Evolutionary conservation across 176 grass and related monocot genomes (phyloP).

Genomic region (Zizania latifolia): DNA sequence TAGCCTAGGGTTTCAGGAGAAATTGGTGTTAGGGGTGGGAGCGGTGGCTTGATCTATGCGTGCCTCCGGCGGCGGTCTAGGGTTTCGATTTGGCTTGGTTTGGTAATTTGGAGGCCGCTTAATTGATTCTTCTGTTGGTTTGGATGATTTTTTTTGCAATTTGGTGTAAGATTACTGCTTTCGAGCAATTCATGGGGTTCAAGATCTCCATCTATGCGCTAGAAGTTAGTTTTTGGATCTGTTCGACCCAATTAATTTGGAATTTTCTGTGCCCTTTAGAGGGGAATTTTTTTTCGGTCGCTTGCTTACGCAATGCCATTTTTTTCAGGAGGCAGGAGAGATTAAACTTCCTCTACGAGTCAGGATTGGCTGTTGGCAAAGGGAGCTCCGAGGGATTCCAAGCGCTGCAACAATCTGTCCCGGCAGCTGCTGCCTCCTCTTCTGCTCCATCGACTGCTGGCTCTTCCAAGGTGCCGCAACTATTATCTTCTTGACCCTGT

Average conservation of each 20-base stretch:
- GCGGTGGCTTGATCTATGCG: not conserved
- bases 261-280: not conserved
- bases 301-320: not conserved
- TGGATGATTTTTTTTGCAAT: not conserved
- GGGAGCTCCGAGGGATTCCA: conserved; percentile 87
- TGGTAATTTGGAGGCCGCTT: not conserved
- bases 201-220: not conserved
- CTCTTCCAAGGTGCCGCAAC: conserved; percentile 59
- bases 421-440: conserved; percentile 18
- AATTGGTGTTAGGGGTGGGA: not conserved
- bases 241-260: not conserved
- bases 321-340: conserved; percentile 72
- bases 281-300: not conserved
- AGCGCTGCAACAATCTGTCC: conserved; percentile 49
- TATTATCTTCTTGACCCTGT: not conserved
- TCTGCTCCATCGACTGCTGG: conserved; percentile 26
- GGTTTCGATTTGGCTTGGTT: not conserved
- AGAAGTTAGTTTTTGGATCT: not conserved
- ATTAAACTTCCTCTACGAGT: conserved; percentile 97
- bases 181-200: not conserved
- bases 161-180: not conserved
- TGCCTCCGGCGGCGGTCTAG: not conserved
- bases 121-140: not conserved
- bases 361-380: conserved; percentile 83
- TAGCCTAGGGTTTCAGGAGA: conserved; percentile 24